phyloP scores from a whole-genome alignment of 140 eudicot species.

The Cichorium intybus region DNA sequence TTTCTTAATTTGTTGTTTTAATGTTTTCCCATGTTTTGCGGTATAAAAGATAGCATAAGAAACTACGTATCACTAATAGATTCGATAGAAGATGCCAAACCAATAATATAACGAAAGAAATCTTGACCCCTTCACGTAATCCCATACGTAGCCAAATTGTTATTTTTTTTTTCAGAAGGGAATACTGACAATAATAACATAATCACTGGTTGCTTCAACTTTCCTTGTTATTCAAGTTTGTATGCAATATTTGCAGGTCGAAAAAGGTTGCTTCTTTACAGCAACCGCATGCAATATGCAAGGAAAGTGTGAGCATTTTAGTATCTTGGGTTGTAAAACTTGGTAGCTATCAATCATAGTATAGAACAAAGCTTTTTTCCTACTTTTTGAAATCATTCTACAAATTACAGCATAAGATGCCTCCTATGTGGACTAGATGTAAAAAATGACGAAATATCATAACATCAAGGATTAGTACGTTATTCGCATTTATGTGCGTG shows the following conservation, averaged over 20 bases:
- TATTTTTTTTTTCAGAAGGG: background rate
- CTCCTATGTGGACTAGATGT: constrained; percentile 14
- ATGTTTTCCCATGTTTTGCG: background rate
- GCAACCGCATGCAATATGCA: constrained; percentile 10
- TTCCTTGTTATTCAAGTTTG: constrained; percentile 14
- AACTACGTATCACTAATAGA: background rate
- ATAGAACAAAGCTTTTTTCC: constrained; percentile 13
- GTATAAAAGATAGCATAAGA: background rate
- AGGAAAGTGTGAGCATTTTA: constrained; percentile 18
- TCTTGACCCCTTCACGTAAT: background rate
- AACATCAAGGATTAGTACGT: constrained; percentile 19
- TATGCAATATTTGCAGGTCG: constrained; percentile 16
- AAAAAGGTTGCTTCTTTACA: constrained; percentile 21
- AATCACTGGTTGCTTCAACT: constrained; percentile 20
- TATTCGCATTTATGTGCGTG: constrained; percentile 13
- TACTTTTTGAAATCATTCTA: constrained; percentile 14
- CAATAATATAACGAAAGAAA: background rate
- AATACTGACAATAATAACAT: constrained; percentile 3
- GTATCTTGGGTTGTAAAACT: background rate
- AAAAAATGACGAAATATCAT: constrained; percentile 13
- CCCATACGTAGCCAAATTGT: background rate
- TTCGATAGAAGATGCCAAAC: background rate
- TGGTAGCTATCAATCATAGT: constrained; percentile 30
- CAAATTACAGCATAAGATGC: constrained; percentile 25
- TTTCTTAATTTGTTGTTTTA: background rate